These are phyloP conservation scores for Lentinula edodes DNA, from an alignment of 768 basidiomycete genomes.

Conservation along the genomic window DNA sequence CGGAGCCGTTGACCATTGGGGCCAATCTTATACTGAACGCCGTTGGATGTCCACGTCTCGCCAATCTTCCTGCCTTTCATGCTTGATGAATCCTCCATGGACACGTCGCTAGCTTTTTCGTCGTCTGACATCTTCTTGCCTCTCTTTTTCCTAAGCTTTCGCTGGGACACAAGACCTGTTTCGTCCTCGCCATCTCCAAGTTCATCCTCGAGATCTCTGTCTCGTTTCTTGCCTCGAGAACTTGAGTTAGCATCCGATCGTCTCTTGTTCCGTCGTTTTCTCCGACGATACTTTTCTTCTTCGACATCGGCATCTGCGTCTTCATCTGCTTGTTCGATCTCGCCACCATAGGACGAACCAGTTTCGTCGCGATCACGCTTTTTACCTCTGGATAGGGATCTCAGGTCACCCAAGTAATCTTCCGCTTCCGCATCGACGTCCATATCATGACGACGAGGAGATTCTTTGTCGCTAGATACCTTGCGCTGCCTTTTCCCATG, in stretches of 20 bases:
- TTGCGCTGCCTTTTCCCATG: slow-evolving; percentile 56
- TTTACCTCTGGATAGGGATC: slow-evolving; percentile 43
- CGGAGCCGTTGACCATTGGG: slow-evolving; percentile 65
- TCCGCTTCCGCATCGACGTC: slow-evolving; percentile 21
- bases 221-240: slow-evolving; percentile 60
- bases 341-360: slow-evolving; percentile 64
- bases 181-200: slow-evolving; percentile 37
- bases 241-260: slow-evolving; percentile 35
- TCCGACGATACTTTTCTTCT: slow-evolving; percentile 36
- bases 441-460: slow-evolving; percentile 29
- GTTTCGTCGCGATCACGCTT: slow-evolving; percentile 76
- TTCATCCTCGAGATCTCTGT: slow-evolving; percentile 48
- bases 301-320: slow-evolving; percentile 31
- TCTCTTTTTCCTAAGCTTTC: slow-evolving; percentile 43
- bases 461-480: slow-evolving; percentile 37
- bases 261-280: slow-evolving; percentile 49
- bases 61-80: slow-evolving; percentile 56
- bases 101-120: slow-evolving; percentile 36
- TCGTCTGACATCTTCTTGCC: slow-evolving; percentile 40
- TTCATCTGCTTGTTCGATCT: slow-evolving; percentile 39
- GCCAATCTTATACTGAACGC: slow-evolving; percentile 66
- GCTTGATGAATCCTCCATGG: slow-evolving; percentile 43
- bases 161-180: slow-evolving; percentile 18
- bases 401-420: slow-evolving; percentile 35
- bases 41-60: slow-evolving; percentile 74